Evolutionary conservation across 768 basidiomycete genomes (phyloP).

Genomic region (Inosperma sp.): DNA sequence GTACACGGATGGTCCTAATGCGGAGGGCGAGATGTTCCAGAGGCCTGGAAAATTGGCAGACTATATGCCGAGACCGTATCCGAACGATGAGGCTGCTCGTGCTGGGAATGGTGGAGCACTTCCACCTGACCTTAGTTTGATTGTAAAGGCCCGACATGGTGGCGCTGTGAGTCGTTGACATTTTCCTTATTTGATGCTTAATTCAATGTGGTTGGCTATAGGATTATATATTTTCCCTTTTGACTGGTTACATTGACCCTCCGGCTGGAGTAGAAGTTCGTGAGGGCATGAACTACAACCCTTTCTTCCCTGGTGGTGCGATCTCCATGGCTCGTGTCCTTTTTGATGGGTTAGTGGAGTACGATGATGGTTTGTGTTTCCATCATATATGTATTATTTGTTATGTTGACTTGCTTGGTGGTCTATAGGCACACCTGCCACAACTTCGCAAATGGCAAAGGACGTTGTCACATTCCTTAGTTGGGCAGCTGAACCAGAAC

Average conservation of each 20-base stretch:
- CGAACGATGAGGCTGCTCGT: slow-evolving; percentile 96
- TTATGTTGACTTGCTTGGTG: neutral
- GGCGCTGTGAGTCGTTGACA: slow-evolving; percentile 72
- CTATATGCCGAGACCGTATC: slow-evolving; percentile 92
- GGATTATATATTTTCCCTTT: slow-evolving; percentile 96
- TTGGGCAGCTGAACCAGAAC: slow-evolving; percentile 98
- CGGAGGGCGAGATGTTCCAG: slow-evolving; percentile 97
- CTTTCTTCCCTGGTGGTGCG: slow-evolving; percentile 98
- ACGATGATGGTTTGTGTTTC: slow-evolving; percentile 71
- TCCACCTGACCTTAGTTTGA: slow-evolving; percentile 95
- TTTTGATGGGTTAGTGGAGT: slow-evolving; percentile 95
- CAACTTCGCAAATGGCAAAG: slow-evolving; percentile 98
- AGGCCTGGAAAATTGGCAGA: slow-evolving; percentile 97
- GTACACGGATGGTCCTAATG: slow-evolving; percentile 93
- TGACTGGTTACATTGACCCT: slow-evolving; percentile 95
- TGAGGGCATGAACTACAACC: slow-evolving; percentile 99
- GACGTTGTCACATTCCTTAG: slow-evolving; percentile 93
- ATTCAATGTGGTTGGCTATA: slow-evolving; percentile 26
- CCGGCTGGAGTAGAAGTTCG: slow-evolving; percentile 93
- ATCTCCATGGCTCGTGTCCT: slow-evolving; percentile 97
- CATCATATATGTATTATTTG: neutral
- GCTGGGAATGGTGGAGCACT: slow-evolving; percentile 92
- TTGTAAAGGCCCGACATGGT: slow-evolving; percentile 97
- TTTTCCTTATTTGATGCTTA: neutral
- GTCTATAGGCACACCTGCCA: slow-evolving; percentile 81